Base-by-base conservation (phyloP, 2,329 filamentous ascomycete genomes). In the Tothia fuscella region DNA sequence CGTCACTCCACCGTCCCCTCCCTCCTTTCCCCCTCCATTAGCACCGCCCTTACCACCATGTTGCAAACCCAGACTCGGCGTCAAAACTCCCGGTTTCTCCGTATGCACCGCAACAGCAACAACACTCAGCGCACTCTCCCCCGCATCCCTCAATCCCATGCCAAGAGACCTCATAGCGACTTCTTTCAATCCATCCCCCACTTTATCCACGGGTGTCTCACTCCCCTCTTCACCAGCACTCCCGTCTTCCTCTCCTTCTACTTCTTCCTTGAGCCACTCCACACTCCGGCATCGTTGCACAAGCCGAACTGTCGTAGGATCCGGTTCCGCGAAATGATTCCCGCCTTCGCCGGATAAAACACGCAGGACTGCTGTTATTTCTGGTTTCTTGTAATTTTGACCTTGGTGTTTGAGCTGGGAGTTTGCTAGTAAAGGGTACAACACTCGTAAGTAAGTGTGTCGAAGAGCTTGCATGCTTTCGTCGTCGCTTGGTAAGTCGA, bases 371-470 rank as follows among this genome's bases (percentile, higher is more conserved):
- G 77, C 80, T 29, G 81, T 65, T 30, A 98, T 75, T 56, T 96
- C 89, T 31, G 88, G 76, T 22, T 79, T 77, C 59, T 96, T 98
- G 69, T 98, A 96, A 57, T 94, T 79, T 1, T 85, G 86, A 2
- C 54, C 58, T 16, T 88, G 80, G 41, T 84, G 73, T 53, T 76
- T 82, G 32, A 98, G 75, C 59, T 96, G 91, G 2, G 89, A 95
- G 57, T 98, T 85, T 28, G 84, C 82, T 17, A 98, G 70, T 19
- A 98, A 70, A 0, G 91, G 91, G 55, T 93, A 87, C 10, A 98
- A 67, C 3, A 98, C 91, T 24, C 91, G 80, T 5, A 98, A 72
- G 57, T 98, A 98, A 3, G 91, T 98, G 59, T 98, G 91, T 28
- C 89, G 77, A 44, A 98, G 67, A 3, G 75, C 58, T 24, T 56